A percentile compares a stretch with the other conserved stretches of the same genome.
Evolutionary conservation across 352 stramenopile species (phyloP).

Genomic region (Phytophthora litchii): DNA sequence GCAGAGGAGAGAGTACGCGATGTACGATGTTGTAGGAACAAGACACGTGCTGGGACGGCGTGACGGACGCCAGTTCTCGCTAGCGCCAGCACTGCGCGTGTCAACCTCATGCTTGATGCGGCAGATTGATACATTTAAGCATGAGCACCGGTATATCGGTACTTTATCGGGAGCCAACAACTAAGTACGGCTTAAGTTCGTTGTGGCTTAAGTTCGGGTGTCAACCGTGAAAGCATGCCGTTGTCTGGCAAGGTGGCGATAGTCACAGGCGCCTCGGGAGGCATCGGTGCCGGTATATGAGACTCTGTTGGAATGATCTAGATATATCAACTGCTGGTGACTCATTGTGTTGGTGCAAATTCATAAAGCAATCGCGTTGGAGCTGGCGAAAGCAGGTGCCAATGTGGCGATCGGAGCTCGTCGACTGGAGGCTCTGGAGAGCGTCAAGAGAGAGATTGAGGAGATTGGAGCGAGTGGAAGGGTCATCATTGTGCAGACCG

Average conservation of each 20-base stretch:
- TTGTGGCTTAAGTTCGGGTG: no score
- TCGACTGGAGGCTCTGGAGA: slow-evolving; percentile 53
- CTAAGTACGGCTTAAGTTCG: no score
- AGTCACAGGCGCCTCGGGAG: slow-evolving; percentile 89
- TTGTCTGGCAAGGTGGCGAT: slow-evolving; percentile 83
- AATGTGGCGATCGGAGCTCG: slow-evolving; percentile 85
- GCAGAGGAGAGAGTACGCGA: slow-evolving; percentile 13
- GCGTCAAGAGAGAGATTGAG: slow-evolving; percentile 36
- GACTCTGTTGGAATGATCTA: neutral
- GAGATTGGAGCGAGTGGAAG: slow-evolving; percentile 22
- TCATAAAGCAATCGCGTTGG: slow-evolving; percentile 55
- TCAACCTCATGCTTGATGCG: slow-evolving; percentile 5
- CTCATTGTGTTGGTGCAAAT: neutral
- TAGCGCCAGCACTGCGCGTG: neutral
- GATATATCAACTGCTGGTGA: no score
- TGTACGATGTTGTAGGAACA: neutral
- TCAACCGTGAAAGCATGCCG: neutral
- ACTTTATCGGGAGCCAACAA: neutral
- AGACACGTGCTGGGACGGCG: neutral
- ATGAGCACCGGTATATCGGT: slow-evolving; percentile 11
- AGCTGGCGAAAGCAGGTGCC: slow-evolving; percentile 69
- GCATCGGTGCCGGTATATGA: slow-evolving; percentile 71
- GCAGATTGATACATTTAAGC: neutral
- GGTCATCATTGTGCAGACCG: slow-evolving; percentile 48
- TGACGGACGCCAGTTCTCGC: slow-evolving; percentile 3